phyloP scores from a whole-genome alignment of 2,329 filamentous ascomycete genomes.

The Arthrinium puccinioides region DNA sequence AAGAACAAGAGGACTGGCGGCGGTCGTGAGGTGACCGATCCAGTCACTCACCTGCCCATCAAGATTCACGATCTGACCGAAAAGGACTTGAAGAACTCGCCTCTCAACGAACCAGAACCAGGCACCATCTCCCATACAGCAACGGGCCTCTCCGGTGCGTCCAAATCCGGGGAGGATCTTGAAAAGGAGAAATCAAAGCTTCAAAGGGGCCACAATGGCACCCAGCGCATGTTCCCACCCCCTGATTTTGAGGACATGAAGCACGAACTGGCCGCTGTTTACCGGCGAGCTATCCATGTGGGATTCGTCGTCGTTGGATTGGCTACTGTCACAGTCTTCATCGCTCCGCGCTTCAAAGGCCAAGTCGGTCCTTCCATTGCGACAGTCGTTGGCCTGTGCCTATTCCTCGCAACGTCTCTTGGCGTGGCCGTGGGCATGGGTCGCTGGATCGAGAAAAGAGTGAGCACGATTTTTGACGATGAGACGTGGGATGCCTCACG shows the following conservation, averaged over 20 bases:
- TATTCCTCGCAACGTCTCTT: conserved; percentile 19
- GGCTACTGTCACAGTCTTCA: conserved; percentile 14
- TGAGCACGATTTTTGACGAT: conserved; percentile 57
- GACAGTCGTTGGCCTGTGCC: conserved; percentile 12
- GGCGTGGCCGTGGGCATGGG: conserved; percentile 37
- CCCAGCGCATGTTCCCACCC: conserved; percentile 38
- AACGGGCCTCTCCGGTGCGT: conserved; percentile 28
- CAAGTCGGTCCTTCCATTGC: conserved; percentile 9
- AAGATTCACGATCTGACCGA: conserved; percentile 62
- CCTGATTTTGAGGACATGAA: conserved; percentile 37
- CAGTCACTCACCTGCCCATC: conserved; percentile 63
- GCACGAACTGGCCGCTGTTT: conserved; percentile 21
- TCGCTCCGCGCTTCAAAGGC: conserved; percentile 14
- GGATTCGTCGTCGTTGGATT: conserved; percentile 26
- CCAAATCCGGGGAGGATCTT: conserved; percentile 32
- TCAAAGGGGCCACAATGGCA: conserved; percentile 31
- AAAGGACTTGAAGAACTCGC: conserved; percentile 43
- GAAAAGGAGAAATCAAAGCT: conserved; percentile 24
- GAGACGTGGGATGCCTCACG: conserved; percentile 62
- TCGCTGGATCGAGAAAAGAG: conserved; percentile 54
- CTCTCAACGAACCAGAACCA: conserved; percentile 26
- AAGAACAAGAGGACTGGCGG: conserved; percentile 34
- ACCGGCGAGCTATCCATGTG: conserved; percentile 27
- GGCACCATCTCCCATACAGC: conserved; percentile 28
- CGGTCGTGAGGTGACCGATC: conserved; percentile 63